Evolutionary conservation across 768 basidiomycete species (phyloP).

Genomic region (Podaxis sp.): DNA sequence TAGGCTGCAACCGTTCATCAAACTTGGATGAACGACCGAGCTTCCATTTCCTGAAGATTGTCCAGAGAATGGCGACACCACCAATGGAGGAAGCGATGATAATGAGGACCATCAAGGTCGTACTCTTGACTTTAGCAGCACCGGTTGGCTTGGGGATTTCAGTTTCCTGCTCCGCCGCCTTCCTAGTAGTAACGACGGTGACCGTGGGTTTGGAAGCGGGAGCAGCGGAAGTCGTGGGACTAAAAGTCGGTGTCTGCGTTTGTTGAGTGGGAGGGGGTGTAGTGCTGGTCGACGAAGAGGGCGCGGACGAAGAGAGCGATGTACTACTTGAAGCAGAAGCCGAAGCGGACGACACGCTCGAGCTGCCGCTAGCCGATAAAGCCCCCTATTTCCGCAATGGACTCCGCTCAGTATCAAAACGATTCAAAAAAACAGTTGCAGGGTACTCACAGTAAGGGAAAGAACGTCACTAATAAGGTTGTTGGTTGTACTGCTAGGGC

Average conservation of each 20-base stretch:
- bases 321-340: slow-evolving; percentile 12
- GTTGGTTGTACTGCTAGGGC: not conserved
- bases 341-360: slow-evolving; percentile 7
- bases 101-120: slow-evolving; percentile 60
- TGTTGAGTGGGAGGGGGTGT: slow-evolving; percentile 6
- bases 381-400: not conserved
- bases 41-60: slow-evolving; percentile 90
- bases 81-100: slow-evolving; percentile 66
- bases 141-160: slow-evolving; percentile 23
- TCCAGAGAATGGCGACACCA: slow-evolving; percentile 74
- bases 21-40: slow-evolving; percentile 77
- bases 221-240: slow-evolving; percentile 17
- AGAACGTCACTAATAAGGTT: not conserved
- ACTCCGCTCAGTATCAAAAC: not conserved
- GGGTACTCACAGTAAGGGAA: not conserved
- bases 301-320: slow-evolving; percentile 5
- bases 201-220: slow-evolving; percentile 13
- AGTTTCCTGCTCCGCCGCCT: slow-evolving; percentile 25
- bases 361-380: not conserved
- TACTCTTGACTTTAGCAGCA: slow-evolving; percentile 29
- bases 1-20: slow-evolving; percentile 81
- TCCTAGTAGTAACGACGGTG: slow-evolving; percentile 24
- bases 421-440: not conserved
- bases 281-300: slow-evolving; percentile 12
- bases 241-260: slow-evolving; percentile 6